Conservation (phyloP, 2,329 filamentous ascomycete genomes). For the Sporothrix curviconia region DNA sequence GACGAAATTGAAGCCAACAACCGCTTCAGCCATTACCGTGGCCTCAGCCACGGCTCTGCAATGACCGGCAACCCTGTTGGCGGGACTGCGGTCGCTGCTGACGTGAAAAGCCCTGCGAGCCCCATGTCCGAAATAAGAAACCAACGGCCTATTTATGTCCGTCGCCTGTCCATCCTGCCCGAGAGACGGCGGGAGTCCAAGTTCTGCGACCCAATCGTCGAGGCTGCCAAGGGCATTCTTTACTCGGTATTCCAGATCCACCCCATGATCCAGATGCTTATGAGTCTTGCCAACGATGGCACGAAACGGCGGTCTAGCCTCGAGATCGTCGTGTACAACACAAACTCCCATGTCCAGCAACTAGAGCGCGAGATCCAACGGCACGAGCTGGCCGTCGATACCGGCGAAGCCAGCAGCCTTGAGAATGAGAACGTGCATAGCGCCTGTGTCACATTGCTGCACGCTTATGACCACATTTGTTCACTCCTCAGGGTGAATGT, state of each 20-base stretch:
- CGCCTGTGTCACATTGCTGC: constrained; percentile 56
- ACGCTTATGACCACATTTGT: constrained; percentile 60
- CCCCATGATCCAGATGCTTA: constrained; percentile 60
- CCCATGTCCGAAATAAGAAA: constrained; percentile 48
- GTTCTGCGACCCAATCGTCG: constrained; percentile 53
- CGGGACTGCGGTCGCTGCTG: constrained; percentile 18
- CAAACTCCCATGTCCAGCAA: constrained; percentile 59
- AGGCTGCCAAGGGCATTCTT: constrained; percentile 59
- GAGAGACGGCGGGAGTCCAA: constrained; percentile 58
- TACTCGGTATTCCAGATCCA: constrained; percentile 64
- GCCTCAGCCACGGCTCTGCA: constrained; percentile 61
- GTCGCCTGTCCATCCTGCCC: constrained; percentile 56
- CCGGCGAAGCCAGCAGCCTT: constrained; percentile 35
- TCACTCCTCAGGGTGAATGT: constrained; percentile 55
- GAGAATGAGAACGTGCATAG: constrained; percentile 59
- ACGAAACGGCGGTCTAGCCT: constrained; percentile 56
- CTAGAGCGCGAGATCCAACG: constrained; percentile 59
- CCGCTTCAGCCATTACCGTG: constrained; percentile 60
- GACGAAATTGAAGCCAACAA: constrained; percentile 58
- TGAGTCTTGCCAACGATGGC: constrained; percentile 54
- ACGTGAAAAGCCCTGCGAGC: constrained; percentile 48
- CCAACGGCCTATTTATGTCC: constrained; percentile 56
- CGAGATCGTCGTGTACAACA: constrained; percentile 62
- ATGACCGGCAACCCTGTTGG: constrained; percentile 48
- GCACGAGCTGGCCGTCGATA: constrained; percentile 46